Evolutionary conservation across 2,329 filamentous ascomycete species (phyloP), one percentile per base, ranked within the genome.

Genomic region (Didymella arachidicola): DNA sequence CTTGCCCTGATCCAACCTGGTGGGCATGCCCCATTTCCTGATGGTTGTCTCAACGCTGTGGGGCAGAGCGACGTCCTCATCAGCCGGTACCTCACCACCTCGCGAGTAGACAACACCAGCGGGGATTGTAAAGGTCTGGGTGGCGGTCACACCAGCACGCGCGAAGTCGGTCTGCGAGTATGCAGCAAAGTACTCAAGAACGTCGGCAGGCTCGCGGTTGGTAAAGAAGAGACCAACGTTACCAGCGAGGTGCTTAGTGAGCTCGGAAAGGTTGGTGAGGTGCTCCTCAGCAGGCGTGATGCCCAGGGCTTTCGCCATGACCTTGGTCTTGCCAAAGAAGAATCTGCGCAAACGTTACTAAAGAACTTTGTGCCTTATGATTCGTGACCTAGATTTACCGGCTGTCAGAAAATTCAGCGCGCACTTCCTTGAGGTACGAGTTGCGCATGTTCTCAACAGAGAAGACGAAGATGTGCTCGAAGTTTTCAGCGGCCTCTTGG

Each of bases 261-360:
- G 87, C 63, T 81, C 80, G 75, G 91, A 83, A 71, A 95, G 87
- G 75, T 92, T 91, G 43, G 91, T 86, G 68, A 92, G 90, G 79
- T 91, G 86, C 80, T 93, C 92, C 72, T 92, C 90, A 73, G 91
- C 89, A 67, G 88, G 84, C 53, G 84, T 88, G 65, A 86, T 86
- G 74, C 95, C 95, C 26, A 99, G 89, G 57, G 95, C 93, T 80
- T 95, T 94, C 71, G 91, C 89, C 93, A 98, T 98, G 78, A 99
- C 93, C 82, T 98, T 98, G 60, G 94, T 98, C 83, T 98, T 99
- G 81, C 94, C 95, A 80, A 97, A 98, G 87, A 98, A 98, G 77
- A 99, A 83, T 70, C 93, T 95, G 71, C 46, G 44, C 44, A 57
- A 32, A 42, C 43, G 53, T 73, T 61, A 72, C 56, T 54, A 54